Base-by-base conservation (phyloP, 345 rosid genomes). In the Acer campestre region DNA sequence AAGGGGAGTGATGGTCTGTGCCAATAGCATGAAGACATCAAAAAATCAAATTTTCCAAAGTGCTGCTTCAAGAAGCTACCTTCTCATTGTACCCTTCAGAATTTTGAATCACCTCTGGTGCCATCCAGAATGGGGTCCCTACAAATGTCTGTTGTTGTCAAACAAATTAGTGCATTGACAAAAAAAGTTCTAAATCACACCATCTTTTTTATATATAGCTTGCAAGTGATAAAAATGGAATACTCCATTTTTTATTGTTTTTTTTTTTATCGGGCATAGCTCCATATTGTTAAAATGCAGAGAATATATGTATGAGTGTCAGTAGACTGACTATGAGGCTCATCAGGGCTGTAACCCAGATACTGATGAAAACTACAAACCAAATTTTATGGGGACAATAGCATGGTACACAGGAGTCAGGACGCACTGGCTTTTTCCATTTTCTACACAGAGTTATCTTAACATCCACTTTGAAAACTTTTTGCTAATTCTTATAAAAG, bases 111-210 rank as follows among this genome's bases (percentile, higher is more conserved):
- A 97, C 99, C 84, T 97, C 99, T 10, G 99, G 99, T 35, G 99
- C 99, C 99, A 97, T 97, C 98, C 99, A 97, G 86, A 97, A 97
- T 78, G 99, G 99, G 51, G 99, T 97, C 85, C 99, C 99, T 73
- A 97, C 98, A 86, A 97, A 93, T 77, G 99, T 97, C 99, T 97
- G 94, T 77, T 77, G 82, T 81, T 74, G 74, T 82, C 70, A 78
- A 82, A 75, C 71, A 81, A 55, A 87, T 90, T 79, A 93, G 90
- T 79, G 35, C 55, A 70, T 18, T 20, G 76, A 75, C 55, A 29
- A 73, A 35, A 46, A 74, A 38, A 69, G 1, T 12, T 79, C 67
- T 81, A 63, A 72, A 75, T 51, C 70, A 68, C 53, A 80, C 61
- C 14, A 61, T 55, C 62, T 49, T 42, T 49, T 42, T 22, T 55